Percentiles rank a stretch among this genome's conserved stretches.
Conservation (phyloP, 176 grass and related monocot genomes). For the Musa acuminata region DNA sequence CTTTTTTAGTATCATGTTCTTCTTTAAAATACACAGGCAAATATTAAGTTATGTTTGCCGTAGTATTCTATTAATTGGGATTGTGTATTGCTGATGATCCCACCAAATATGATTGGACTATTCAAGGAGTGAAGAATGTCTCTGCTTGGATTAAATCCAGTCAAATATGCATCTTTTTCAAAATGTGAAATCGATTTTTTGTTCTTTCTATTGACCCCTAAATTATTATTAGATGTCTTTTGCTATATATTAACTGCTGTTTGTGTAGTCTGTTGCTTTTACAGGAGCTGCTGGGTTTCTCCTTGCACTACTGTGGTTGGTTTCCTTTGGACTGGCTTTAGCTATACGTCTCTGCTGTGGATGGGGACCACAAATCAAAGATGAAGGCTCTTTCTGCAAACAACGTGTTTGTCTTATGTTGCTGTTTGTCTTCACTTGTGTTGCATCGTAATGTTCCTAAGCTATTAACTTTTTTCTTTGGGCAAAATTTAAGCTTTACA, state of each 20-base stretch:
- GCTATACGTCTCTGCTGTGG: constrained; percentile 38
- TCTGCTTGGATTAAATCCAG: too few relatives aligned
- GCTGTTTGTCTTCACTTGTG: constrained; percentile 40
- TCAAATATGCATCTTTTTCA: too few relatives aligned
- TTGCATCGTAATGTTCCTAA: constrained; percentile 51
- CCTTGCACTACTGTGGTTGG: constrained; percentile 49
- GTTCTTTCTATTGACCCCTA: not conserved
- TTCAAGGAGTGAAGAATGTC: not conserved
- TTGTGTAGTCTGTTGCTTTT: constrained; percentile 74
- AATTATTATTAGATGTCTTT: not conserved
- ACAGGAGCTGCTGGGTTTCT: constrained; percentile 70
- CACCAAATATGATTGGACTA: not conserved
- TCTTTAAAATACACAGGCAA: too few relatives aligned
- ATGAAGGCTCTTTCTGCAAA: constrained; percentile 29
- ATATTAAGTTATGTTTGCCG: too few relatives aligned
- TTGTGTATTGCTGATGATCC: too few relatives aligned
- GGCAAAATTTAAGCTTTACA: too few relatives aligned
- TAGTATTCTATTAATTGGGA: too few relatives aligned
- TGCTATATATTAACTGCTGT: not conserved
- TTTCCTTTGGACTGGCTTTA: constrained; percentile 45
- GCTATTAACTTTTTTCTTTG: not conserved
- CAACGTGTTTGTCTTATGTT: constrained; percentile 33
- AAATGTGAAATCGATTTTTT: not conserved
- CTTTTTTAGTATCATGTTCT: too few relatives aligned
- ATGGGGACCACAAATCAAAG: constrained; percentile 38